A percentile compares a stretch with the other conserved stretches of the same genome.
These are phyloP conservation scores for Suaeda aralocaspica DNA, from an alignment of 148 eudicot species.

Conservation along the genomic window DNA sequence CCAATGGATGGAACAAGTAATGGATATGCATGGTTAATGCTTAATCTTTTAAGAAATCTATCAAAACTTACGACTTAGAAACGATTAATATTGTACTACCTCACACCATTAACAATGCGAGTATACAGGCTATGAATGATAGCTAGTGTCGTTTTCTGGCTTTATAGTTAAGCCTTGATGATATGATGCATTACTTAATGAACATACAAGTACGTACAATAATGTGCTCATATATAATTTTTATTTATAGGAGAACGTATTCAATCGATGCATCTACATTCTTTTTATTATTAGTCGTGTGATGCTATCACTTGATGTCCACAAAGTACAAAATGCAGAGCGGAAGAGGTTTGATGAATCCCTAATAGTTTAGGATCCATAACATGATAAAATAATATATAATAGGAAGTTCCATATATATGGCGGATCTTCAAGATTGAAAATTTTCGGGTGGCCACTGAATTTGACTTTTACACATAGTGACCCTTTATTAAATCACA, in stretches of 20 bases:
- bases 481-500: too few relatives aligned
- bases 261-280: too few relatives aligned
- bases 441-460: too few relatives aligned
- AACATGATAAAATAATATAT: too few relatives aligned
- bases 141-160: slow-evolving; percentile 14
- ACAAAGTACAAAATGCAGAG: background rate
- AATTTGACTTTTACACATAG: too few relatives aligned
- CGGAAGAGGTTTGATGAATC: background rate
- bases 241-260: too few relatives aligned
- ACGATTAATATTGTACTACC: background rate
- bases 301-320: background rate
- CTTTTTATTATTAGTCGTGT: background rate
- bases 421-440: too few relatives aligned
- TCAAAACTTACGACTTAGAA: background rate
- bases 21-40: background rate
- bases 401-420: too few relatives aligned
- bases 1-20: too few relatives aligned
- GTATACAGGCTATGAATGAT: background rate
- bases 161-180: slow-evolving; percentile 24
- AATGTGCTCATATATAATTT: too few relatives aligned
- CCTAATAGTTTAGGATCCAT: background rate
- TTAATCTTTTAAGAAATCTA: background rate
- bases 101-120: background rate
- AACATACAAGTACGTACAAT: background rate
- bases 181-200: background rate